Base-by-base conservation (phyloP, 345 rosid genomes). In the Rhodomyrtus tomentosa region DNA sequence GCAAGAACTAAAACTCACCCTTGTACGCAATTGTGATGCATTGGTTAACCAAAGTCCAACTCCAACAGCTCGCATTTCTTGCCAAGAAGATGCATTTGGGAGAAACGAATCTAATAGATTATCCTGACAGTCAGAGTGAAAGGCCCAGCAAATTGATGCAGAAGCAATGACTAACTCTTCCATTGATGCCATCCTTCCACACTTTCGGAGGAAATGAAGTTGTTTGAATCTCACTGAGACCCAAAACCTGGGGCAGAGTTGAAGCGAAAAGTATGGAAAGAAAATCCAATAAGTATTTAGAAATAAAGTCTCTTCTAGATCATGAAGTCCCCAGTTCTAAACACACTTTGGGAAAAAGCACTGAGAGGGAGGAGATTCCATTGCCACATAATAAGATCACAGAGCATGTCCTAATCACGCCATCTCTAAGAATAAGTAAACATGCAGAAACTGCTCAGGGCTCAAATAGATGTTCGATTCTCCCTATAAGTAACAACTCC, bases 101-200 rank as follows among this genome's bases (percentile, higher is more conserved):
- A 96, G 92, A 88, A 93, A 83, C 85, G 93, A 90, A 83, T 81
- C 86, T 84, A 93, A 87, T 85, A 96, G 88, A 87, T 87, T 90
- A 90, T 96, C 99, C 88, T 93, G 98, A 88, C 95, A 95, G 84
- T 94, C 99, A 84, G 98, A 96, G 86, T 95, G 99, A 91, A 93
- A 96, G 84, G 98, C 98, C 98, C 98, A 96, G 84, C 88, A 92
- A 85, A 94, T 91, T 88, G 90, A 87, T 88, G 91, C 89, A 83
- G 95, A 89, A 88, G 94, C 95, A 88, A 91, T 88, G 85, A 84
- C 90, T 88, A 95, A 84, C 84, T 94, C 96, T 84, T 92, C 95
- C 84, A 85, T 25, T 83, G 95, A 88, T 73, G 96, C 90, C 86
- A 88, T 84, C 89, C 91, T 91, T 84, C 94, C 95, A 92, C 84